Percentiles rank a stretch among this genome's conserved stretches.
Evolutionary conservation across 169 alveolate species (phyloP).

Genomic region (Plasmodium vivax): DNA sequence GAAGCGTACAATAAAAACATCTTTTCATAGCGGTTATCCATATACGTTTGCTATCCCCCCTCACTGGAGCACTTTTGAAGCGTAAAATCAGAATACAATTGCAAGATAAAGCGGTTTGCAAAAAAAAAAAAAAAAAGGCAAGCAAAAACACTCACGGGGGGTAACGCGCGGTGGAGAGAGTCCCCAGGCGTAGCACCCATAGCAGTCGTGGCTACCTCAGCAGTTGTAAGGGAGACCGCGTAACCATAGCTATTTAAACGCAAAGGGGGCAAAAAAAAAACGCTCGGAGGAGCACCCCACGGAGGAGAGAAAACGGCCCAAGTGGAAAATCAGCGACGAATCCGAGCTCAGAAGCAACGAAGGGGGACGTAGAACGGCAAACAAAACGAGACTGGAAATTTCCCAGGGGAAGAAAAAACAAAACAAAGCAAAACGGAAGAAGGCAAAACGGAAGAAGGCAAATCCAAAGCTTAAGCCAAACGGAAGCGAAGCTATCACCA

Average conservation of each 20-base stretch:
- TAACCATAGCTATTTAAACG: not conserved
- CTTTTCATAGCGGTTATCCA: not conserved
- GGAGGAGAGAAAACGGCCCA: not conserved
- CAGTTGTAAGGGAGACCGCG: not conserved
- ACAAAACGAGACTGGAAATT: not conserved
- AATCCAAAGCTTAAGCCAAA: not conserved
- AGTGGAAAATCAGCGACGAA: not conserved
- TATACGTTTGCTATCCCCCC: not conserved
- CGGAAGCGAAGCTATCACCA: not conserved
- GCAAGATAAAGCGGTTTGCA: not conserved
- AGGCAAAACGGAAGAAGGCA: not conserved
- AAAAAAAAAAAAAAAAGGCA: not conserved
- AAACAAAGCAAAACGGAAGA: not conserved
- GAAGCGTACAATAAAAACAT: not conserved
- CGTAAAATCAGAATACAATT: not conserved
- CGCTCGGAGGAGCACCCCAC: not conserved
- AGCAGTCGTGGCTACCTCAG: not conserved
- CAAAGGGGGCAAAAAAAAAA: not conserved
- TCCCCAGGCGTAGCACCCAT: not conserved
- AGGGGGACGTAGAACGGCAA: not conserved
- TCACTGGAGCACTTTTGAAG: not conserved
- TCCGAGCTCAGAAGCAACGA: not conserved
- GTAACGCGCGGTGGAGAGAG: not conserved
- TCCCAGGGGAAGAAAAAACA: not conserved
- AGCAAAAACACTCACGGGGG: not conserved